Base-by-base conservation (phyloP, 2,329 filamentous ascomycete genomes). In the Chaetomiaceae sp. region DNA sequence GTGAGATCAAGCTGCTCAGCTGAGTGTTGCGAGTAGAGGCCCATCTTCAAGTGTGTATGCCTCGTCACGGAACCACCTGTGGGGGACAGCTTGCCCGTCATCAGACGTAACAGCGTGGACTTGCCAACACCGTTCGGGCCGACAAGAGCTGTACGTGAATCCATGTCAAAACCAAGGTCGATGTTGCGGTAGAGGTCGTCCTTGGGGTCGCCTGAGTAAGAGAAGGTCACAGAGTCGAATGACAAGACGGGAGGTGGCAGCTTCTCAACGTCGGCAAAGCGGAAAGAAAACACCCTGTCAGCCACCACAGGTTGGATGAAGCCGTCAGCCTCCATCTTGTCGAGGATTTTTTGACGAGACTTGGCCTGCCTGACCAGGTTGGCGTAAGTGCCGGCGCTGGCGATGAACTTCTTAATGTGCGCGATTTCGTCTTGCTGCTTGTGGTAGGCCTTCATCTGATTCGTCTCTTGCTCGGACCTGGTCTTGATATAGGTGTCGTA, bases 341-440 rank as follows among this genome's bases (percentile, higher is more conserved):
- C 94, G 62, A 97, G 81, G 73, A 97, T 97, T 89, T 99, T 99
- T 76, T 99, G 94, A 61, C 94, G 86, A 38, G 94, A 97, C 81
- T 99, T 99, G 74, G 95, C 95, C 76, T 99, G 94, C 72, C 89
- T 84, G 69, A 99, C 94, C 79, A 99, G 81, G 79, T 99, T 99
- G 82, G 95, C 94, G 69, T 99, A 99, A 57, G 94, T 99, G 91
- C 95, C 94, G 53, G 94, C 94, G 58, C 92, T 96, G 68, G 95
- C 94, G 71, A 99, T 99, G 81, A 99, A 99, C 77, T 97, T 96
- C 81, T 99, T 97, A 81, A 99, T 99, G 80, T 99, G 95, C 64
- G 85, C 82, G 72, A 99, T 99, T 79, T 99, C 94, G 58, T 99
- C 94, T 71, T 99, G 94, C 73, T 99, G 94, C 81, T 99, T 99